Conservation (phyloP, 345 rosid genomes). For the Linum usitatissimum region DNA sequence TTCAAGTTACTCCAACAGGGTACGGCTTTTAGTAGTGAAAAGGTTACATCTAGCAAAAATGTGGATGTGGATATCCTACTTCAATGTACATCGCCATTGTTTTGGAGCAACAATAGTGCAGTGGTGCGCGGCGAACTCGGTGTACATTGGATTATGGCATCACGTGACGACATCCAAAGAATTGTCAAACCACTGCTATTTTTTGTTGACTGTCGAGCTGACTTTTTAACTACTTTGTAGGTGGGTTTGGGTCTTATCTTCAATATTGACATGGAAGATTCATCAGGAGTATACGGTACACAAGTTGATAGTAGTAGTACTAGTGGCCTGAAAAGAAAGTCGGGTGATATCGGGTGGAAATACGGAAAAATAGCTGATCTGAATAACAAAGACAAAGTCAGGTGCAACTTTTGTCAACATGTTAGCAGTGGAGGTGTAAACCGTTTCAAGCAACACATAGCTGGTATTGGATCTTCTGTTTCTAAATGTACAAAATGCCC, state of each 20-base stretch:
- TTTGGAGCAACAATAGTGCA: slow-evolving; percentile 91
- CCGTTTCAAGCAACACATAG: too few species aligned
- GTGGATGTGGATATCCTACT: slow-evolving; percentile 70
- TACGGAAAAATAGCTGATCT: too few species aligned
- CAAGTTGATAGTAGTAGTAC: too few species aligned
- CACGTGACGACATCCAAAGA: slow-evolving; percentile 56
- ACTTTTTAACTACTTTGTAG: slow-evolving; percentile 24
- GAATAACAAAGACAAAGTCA: too few species aligned
- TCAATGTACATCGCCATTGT: slow-evolving; percentile 79
- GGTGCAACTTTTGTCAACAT: too few species aligned
- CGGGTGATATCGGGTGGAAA: too few species aligned
- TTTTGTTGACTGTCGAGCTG: background rate
- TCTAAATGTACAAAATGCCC: too few species aligned
- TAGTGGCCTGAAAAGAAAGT: too few species aligned
- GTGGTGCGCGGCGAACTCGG: slow-evolving; percentile 90
- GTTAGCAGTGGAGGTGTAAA: too few species aligned
- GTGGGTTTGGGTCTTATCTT: slow-evolving; percentile 91
- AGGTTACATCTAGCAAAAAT: slow-evolving; percentile 48
- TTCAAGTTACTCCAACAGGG: slow-evolving; percentile 46
- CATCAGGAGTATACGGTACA: too few species aligned
- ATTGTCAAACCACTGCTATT: slow-evolving; percentile 67
- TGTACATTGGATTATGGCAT: slow-evolving; percentile 93
- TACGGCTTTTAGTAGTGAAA: slow-evolving; percentile 28
- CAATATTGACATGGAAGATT: too few species aligned
- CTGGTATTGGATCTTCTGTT: too few species aligned